Conservation (phyloP, 176 grass and related monocot species). For the Carex myosuroides region DNA sequence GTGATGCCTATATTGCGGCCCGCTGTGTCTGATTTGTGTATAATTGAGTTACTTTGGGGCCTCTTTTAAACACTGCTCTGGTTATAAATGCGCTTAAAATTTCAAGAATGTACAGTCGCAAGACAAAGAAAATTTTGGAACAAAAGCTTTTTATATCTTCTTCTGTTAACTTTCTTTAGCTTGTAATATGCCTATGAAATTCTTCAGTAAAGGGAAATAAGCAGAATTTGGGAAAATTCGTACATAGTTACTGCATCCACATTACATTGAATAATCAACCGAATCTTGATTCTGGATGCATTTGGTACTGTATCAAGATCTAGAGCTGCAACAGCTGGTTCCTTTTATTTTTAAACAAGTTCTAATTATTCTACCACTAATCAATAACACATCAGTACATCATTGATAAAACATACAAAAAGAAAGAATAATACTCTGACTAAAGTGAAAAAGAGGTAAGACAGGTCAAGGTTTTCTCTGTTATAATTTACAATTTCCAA, state of each 20-base stretch:
- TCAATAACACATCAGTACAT: neutral
- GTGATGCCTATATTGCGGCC: neutral
- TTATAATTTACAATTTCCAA: neutral
- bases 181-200: neutral
- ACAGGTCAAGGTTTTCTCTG: neutral
- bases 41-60: neutral
- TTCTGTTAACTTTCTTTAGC: too few relatives aligned
- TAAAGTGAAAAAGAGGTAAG: neutral
- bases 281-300: neutral
- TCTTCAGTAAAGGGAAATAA: neutral
- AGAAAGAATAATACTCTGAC: neutral
- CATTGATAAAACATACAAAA: neutral
- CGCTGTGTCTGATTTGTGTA: neutral
- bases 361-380: neutral
- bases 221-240: neutral
- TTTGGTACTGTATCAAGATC: neutral
- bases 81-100: neutral
- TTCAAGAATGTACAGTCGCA: neutral
- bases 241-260: neutral
- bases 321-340: conserved; percentile 20
- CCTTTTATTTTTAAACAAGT: neutral
- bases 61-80: neutral
- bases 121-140: neutral
- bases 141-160: neutral
- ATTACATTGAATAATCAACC: neutral